phyloP scores from a whole-genome alignment of 1,284 basidiomycete genomes.

The Apiotrichum brassicae region DNA sequence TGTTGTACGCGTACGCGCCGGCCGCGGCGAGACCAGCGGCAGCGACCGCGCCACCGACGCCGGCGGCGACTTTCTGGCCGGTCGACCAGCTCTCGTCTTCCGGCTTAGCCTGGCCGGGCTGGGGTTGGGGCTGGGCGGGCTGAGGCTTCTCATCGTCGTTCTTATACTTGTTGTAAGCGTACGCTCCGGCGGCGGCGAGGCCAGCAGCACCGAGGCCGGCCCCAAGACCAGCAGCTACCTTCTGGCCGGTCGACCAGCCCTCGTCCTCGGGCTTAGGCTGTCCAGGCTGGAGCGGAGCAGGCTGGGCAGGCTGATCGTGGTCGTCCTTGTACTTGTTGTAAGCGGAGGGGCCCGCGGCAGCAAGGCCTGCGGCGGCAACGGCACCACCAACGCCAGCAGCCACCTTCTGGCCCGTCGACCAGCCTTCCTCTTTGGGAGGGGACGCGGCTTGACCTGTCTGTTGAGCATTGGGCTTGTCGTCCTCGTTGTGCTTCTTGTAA shows the following conservation, averaged over 20 bases:
- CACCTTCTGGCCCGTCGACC: not conserved
- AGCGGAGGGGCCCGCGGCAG: not conserved
- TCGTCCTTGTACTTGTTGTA: no score
- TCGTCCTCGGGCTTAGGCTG: not conserved
- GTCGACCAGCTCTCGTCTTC: not conserved
- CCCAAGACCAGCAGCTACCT: not conserved
- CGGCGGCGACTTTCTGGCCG: not conserved
- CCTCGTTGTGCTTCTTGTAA: constrained; percentile 6
- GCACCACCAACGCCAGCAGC: not conserved
- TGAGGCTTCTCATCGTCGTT: not conserved
- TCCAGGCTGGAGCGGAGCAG: no score
- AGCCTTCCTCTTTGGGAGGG: not conserved
- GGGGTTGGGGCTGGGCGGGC: not conserved
- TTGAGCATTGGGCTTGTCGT: not conserved
- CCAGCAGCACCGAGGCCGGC: not conserved
- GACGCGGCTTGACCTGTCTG: not conserved
- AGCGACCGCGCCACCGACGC: not conserved
- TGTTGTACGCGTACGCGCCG: not conserved
- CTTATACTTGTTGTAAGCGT: not conserved
- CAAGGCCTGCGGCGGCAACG: not conserved
- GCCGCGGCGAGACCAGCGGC: not conserved
- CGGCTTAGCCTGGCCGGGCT: not conserved
- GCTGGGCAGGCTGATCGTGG: no score
- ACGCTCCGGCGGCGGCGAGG: not conserved
- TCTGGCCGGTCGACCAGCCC: not conserved